Evolutionary conservation across 1,284 basidiomycete genomes (phyloP).

Genomic region (Cryptococcus hybrid): DNA sequence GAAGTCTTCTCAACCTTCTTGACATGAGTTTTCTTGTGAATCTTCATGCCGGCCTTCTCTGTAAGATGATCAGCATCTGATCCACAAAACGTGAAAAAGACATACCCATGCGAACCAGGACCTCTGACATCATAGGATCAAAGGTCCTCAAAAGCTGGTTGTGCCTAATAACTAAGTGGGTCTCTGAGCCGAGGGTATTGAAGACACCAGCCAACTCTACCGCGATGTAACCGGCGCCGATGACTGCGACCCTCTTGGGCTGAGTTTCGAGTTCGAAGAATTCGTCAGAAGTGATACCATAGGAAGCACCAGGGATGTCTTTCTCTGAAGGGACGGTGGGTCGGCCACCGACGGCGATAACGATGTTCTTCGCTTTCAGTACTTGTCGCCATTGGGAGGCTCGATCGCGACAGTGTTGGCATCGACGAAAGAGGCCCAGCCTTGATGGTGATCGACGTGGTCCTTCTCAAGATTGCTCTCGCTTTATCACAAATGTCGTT

Average conservation of each 20-base stretch:
- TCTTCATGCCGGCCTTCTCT: constrained; percentile 79
- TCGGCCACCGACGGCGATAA: constrained; percentile 81
- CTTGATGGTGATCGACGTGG: constrained; percentile 82
- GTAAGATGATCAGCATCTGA: constrained; percentile 2
- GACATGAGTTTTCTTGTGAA: constrained; percentile 79
- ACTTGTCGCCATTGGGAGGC: constrained; percentile 59
- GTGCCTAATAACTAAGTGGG: constrained; percentile 85
- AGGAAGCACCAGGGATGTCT: constrained; percentile 79
- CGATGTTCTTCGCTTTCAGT: constrained; percentile 74
- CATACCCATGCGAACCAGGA: constrained; percentile 79
- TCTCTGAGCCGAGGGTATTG: constrained; percentile 82
- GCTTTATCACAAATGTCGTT: constrained; percentile 20
- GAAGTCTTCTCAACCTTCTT: constrained; percentile 70
- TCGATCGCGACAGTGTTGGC: constrained; percentile 66
- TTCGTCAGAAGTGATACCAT: constrained; percentile 91
- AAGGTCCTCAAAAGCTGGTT: constrained; percentile 90
- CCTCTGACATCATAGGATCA: constrained; percentile 82
- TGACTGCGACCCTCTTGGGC: constrained; percentile 88
- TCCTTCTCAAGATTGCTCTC: constrained; percentile 84
- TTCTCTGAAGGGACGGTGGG: constrained; percentile 79
- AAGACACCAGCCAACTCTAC: constrained; percentile 91
- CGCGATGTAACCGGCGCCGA: constrained; percentile 97
- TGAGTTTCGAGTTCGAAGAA: constrained; percentile 92
- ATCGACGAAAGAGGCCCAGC: constrained; percentile 71
- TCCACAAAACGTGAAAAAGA: background rate